phyloP scores from a whole-genome alignment of 176 grass and related monocot species.

The Metroxylon sagu region DNA sequence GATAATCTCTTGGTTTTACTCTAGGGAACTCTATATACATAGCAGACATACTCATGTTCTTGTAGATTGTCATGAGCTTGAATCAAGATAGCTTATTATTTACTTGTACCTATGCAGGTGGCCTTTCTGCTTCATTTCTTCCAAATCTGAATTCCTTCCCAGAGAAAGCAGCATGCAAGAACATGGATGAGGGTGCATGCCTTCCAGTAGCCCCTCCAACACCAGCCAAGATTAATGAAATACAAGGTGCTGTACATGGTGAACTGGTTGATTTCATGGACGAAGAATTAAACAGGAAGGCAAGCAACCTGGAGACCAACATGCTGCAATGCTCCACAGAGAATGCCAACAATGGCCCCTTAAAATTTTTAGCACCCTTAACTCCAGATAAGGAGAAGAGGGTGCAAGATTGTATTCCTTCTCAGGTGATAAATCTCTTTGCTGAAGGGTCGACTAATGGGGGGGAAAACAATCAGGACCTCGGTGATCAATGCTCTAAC shows the following conservation, averaged over 20 bases:
- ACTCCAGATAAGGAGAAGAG: conserved; percentile 12
- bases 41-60: too few species aligned
- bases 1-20: too few species aligned
- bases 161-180: conserved; percentile 15
- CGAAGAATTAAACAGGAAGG: conserved; percentile 1
- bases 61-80: too few species aligned
- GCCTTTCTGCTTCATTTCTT: conserved; percentile 14
- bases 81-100: too few species aligned
- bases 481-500: conserved; percentile 18
- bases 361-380: conserved; percentile 2
- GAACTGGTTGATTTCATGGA: neutral
- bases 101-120: neutral
- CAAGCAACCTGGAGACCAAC: conserved; percentile 7
- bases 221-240: conserved; percentile 14
- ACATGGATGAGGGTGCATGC: conserved; percentile 2
- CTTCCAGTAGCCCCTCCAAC: conserved; percentile 16
- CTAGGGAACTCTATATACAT: too few species aligned
- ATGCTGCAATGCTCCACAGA: neutral
- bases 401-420: conserved; percentile 4
- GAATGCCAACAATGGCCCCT: neutral
- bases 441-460: conserved; percentile 4
- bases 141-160: conserved; percentile 26
- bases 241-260: conserved; percentile 10
- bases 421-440: conserved; percentile 9
- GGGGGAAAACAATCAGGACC: conserved; percentile 15